Conservation (phyloP, 2,329 filamentous ascomycete species). For the Fusarium decemcellulare region DNA sequence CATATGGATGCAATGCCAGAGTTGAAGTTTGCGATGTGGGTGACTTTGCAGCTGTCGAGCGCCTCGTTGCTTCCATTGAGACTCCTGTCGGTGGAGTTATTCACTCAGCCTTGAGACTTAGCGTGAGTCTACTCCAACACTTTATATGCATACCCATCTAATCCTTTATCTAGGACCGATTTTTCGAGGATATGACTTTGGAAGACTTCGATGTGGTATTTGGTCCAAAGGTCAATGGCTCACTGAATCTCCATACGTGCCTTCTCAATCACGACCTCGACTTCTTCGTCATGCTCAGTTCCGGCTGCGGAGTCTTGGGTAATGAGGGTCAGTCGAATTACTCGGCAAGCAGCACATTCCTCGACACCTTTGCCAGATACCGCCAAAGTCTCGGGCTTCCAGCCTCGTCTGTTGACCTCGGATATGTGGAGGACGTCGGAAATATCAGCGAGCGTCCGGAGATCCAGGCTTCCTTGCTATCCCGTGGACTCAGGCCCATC, state of each 20-base stretch:
- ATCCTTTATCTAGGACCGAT: slow-evolving; percentile 29
- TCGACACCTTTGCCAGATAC: slow-evolving; percentile 41
- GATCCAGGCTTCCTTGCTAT: slow-evolving; percentile 37
- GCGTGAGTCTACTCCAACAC: slow-evolving; percentile 28
- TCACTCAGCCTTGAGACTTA: slow-evolving; percentile 42
- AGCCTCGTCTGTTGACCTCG: slow-evolving; percentile 39
- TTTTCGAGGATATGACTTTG: slow-evolving; percentile 41
- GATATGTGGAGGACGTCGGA: slow-evolving; percentile 41
- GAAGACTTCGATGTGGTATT: slow-evolving; percentile 40
- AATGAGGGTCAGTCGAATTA: slow-evolving; percentile 43
- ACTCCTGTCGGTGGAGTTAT: slow-evolving; percentile 40
- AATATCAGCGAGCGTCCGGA: slow-evolving; percentile 43
- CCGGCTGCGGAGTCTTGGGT: slow-evolving; percentile 39
- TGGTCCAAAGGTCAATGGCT: slow-evolving; percentile 41
- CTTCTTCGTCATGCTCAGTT: slow-evolving; percentile 45
- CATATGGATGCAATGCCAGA: slow-evolving; percentile 40
- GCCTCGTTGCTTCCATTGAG: slow-evolving; percentile 25
- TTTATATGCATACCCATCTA: slow-evolving; percentile 8
- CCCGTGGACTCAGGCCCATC: slow-evolving; percentile 42
- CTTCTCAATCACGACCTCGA: slow-evolving; percentile 40
- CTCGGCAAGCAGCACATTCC: slow-evolving; percentile 41
- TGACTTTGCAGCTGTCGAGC: slow-evolving; percentile 34
- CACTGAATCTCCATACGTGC: slow-evolving; percentile 36
- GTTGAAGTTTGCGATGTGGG: slow-evolving; percentile 42
- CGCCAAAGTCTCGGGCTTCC: slow-evolving; percentile 39